A percentile compares a stretch with the other conserved stretches of the same genome.
Conservation (phyloP, 257 asterid genomes). For the Datura wrightii region DNA sequence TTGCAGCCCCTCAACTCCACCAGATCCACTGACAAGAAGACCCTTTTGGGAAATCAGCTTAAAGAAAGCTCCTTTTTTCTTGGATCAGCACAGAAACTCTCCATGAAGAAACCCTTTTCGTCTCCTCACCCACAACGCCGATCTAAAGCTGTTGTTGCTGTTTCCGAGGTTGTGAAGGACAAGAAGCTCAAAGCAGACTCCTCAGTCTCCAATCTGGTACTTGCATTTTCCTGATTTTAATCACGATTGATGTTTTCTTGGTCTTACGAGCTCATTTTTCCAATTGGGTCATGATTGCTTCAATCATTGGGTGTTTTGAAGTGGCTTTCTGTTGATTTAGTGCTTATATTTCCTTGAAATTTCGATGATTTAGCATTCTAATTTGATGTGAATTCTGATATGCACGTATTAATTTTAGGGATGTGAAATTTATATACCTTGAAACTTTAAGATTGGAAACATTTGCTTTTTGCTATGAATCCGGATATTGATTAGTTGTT, state of each 20-base stretch:
- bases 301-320: not conserved
- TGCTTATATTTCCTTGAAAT: not conserved
- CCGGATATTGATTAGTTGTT: not conserved
- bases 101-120: slow-evolving; percentile 36
- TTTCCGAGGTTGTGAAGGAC: slow-evolving; percentile 79
- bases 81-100: slow-evolving; percentile 55
- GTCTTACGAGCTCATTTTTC: not conserved
- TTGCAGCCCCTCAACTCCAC: slow-evolving; percentile 51
- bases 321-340: not conserved
- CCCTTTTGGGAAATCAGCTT: slow-evolving; percentile 42
- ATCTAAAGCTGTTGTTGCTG: slow-evolving; percentile 57
- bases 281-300: not conserved
- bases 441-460: not conserved
- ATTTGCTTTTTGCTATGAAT: not conserved
- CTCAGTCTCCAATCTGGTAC: slow-evolving; percentile 52
- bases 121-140: slow-evolving; percentile 42
- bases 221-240: not conserved
- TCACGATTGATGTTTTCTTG: not conserved
- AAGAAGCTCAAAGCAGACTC: slow-evolving; percentile 47
- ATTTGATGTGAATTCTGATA: not conserved
- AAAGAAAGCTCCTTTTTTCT: slow-evolving; percentile 46
- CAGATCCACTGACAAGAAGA: slow-evolving; percentile 58
- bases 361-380: rapidly evolving
- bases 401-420: no score
- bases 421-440: no score